Evolutionary conservation across 1,284 basidiomycete genomes (phyloP).

Genomic region (Fomes fomentarius): DNA sequence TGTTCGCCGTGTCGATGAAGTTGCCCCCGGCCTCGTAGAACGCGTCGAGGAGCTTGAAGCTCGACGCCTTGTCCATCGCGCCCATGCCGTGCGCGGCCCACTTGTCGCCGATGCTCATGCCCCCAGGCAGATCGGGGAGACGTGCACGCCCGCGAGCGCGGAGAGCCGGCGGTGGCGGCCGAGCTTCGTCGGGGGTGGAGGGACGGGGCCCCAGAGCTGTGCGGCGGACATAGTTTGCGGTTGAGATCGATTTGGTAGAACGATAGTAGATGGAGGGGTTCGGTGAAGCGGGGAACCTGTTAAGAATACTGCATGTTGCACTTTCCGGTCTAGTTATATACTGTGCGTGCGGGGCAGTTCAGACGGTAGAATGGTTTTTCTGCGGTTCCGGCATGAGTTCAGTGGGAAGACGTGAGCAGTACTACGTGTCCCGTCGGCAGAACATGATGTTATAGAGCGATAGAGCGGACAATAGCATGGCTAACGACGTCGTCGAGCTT

Average conservation of each 20-base stretch:
- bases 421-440: too few species aligned
- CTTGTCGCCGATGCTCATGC: conserved; percentile 50
- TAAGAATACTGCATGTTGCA: too few species aligned
- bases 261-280: too few species aligned
- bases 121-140: conserved; percentile 53
- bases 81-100: conserved; percentile 40
- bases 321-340: too few species aligned
- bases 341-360: too few species aligned
- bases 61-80: conserved; percentile 37
- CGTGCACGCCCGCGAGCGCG: conserved; percentile 37
- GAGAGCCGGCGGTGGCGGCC: conserved; percentile 48
- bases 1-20: conserved; percentile 59
- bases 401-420: too few species aligned
- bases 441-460: too few species aligned
- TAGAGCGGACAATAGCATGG: too few species aligned
- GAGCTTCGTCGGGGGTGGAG: conserved; percentile 27
- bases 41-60: conserved; percentile 51
- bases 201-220: background rate
- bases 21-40: conserved; percentile 53
- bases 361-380: too few species aligned
- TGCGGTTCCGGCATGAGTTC: too few species aligned
- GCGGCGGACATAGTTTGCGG: background rate
- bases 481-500: too few species aligned
- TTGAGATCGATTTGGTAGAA: background rate
- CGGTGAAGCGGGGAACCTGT: too few species aligned